Base-by-base conservation (phyloP, 176 grass and related monocot species). In the Juncus inflexus region DNA sequence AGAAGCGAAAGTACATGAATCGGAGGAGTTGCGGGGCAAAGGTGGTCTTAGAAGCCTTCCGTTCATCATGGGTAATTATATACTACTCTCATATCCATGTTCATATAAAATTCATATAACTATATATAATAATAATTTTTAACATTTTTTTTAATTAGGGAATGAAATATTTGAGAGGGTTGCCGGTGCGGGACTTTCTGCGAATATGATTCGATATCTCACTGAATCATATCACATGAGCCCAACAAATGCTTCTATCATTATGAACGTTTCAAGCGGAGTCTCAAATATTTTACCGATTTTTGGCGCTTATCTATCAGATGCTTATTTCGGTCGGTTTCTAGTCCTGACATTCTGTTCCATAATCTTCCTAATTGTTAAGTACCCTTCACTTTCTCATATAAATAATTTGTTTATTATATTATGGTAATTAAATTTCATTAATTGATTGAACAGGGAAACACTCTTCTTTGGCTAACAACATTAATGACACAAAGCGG, bases 121-220 rank as follows among this genome's bases (percentile, higher is more conserved):
- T 3, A n/a, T 28, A 45, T 36, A 45, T 63, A 28, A 11, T 40
- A 12, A 62, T 2, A 12, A 42, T 52, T 1, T 38, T 1, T 38
- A 35, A 28, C 13, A 41, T 63, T 42, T 60, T 16, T 12, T 75
- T 7, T 14, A 55, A 11, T 39, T 70, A 91, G 83, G 69, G 60
- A 91, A 87, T 59, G 88, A 91, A 76, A 80, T 87, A 41, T 83
- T 91, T 10, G 88, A 91, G 63, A 91, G 78, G 61, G 65, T 84
- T 63, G 84, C 88, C 3, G 69, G 77, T 37, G 61, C 58, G 40
- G 88, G 88, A 50, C 70, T 91, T 28, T 40, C 63, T 3, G 16
- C 74, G 10, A 91, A 87, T 70, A 91, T 91, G 88, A 76, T 81
- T 62, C 36, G 86, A 52, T 91, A 91, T 81, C 73, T 91, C 2